Evolutionary conservation across 495 filamentous ascomycete species (phyloP).

Genomic region (Daldinia vernicosa): DNA sequence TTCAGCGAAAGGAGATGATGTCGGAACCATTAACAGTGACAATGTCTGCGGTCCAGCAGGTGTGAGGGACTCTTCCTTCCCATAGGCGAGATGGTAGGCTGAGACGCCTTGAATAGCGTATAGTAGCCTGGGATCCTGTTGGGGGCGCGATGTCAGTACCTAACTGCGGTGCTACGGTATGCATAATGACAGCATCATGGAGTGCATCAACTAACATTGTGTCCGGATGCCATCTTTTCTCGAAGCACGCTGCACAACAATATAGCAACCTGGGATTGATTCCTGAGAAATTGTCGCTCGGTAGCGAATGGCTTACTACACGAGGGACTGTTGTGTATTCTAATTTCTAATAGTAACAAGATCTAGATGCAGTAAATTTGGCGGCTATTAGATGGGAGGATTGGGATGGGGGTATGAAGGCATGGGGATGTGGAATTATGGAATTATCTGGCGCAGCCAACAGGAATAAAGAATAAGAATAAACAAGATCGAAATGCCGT

Average conservation of each 20-base stretch:
- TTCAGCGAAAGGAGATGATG: constrained; percentile 74
- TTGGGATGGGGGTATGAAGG: constrained; percentile 2
- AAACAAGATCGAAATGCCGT: neutral
- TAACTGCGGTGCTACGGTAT: neutral
- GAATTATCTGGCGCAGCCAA: constrained; percentile 23
- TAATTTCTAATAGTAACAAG: constrained; percentile 8
- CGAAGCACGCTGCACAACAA: neutral
- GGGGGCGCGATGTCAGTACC: constrained; percentile 22
- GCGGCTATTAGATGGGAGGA: constrained; percentile 12
- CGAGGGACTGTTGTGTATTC: constrained; percentile 16
- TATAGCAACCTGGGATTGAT: constrained; percentile 1
- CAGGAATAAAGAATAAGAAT: constrained; percentile 18
- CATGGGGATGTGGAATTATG: neutral
- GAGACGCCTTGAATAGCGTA: constrained; percentile 85
- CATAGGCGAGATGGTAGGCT: constrained; percentile 88
- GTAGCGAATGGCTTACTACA: constrained; percentile 16
- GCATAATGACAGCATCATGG: constrained; percentile 11
- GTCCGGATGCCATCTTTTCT: constrained; percentile 58
- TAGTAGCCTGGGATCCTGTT: constrained; percentile 77
- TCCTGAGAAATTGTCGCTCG: constrained; percentile 1
- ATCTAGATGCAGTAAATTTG: constrained; percentile 5
- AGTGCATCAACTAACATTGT: constrained; percentile 55
- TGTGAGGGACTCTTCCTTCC: constrained; percentile 81
- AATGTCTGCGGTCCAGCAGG: constrained; percentile 87
- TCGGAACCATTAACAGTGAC: constrained; percentile 93